Percentiles rank a stretch among this genome's conserved stretches.
phyloP scores from a whole-genome alignment of 306 rosid species.

The Fagus sylvatica region DNA sequence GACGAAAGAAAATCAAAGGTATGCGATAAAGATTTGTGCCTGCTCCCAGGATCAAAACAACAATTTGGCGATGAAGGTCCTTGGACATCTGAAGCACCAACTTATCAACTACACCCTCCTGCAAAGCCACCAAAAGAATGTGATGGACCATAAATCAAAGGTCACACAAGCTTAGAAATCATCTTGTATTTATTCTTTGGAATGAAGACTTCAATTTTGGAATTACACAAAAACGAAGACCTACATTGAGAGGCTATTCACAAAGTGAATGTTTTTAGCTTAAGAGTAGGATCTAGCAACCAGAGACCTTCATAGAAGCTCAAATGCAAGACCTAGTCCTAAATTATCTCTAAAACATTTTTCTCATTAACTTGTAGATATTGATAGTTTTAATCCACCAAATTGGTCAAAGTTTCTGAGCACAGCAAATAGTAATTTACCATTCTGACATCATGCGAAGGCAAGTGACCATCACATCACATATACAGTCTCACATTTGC shows the following conservation, averaged over 20 bases:
- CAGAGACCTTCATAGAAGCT: no score
- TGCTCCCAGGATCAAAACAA: constrained; percentile 33
- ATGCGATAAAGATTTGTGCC: constrained; percentile 1
- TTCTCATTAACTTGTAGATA: no score
- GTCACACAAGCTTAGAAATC: not conserved
- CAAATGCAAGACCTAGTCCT: no score
- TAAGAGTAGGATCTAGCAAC: not conserved
- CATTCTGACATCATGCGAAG: not conserved
- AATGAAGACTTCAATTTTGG: not conserved
- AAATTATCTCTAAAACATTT: no score
- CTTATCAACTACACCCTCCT: constrained; percentile 34
- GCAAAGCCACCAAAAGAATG: not conserved
- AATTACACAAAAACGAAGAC: not conserved
- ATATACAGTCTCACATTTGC: not conserved
- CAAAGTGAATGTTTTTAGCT: not conserved
- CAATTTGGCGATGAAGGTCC: constrained; percentile 14
- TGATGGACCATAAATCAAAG: not conserved
- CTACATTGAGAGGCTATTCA: not conserved
- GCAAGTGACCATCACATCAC: not conserved
- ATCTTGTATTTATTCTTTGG: not conserved
- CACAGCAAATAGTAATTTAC: not conserved
- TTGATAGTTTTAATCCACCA: not conserved
- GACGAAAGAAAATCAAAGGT: not conserved
- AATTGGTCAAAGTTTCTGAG: not conserved
- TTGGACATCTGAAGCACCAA: constrained; percentile 15